Conservation (phyloP, 164 flowering plant species). For the Vitis vinifera region DNA sequence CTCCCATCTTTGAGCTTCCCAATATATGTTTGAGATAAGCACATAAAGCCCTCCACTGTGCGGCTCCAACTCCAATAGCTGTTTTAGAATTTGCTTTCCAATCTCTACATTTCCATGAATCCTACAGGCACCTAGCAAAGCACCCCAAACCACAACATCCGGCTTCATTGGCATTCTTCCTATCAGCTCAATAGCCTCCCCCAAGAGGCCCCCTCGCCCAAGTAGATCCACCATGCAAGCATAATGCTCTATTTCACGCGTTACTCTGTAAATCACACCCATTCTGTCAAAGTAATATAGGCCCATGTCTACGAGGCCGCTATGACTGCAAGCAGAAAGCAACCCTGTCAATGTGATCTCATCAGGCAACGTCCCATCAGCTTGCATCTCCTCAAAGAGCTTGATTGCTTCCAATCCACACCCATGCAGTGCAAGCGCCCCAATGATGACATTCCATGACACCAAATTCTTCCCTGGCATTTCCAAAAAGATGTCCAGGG, state of each 20-base stretch:
- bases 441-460: slow-evolving; percentile 56
- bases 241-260: slow-evolving; percentile 44
- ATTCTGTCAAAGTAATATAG: slow-evolving; percentile 34
- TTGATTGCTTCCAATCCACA: slow-evolving; percentile 33
- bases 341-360: slow-evolving; percentile 51
- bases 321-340: slow-evolving; percentile 56
- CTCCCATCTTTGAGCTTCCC: slow-evolving; percentile 51
- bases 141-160: slow-evolving; percentile 53
- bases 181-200: slow-evolving; percentile 42
- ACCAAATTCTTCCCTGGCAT: slow-evolving; percentile 41
- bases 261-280: slow-evolving; percentile 27
- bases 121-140: slow-evolving; percentile 58
- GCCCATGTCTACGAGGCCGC: slow-evolving; percentile 48
- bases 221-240: slow-evolving; percentile 62
- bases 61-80: slow-evolving; percentile 40
- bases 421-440: slow-evolving; percentile 54
- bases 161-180: slow-evolving; percentile 50
- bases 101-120: slow-evolving; percentile 37
- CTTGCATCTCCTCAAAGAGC: slow-evolving; percentile 44
- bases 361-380: slow-evolving; percentile 36
- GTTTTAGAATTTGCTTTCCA: slow-evolving; percentile 39
- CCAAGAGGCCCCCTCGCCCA: slow-evolving; percentile 45
- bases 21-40: slow-evolving; percentile 50
- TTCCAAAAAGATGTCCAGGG: slow-evolving; percentile 31
- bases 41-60: slow-evolving; percentile 41